Base-by-base conservation (phyloP, 2,329 filamentous ascomycete genomes). In the Aspergillus clavatus region DNA sequence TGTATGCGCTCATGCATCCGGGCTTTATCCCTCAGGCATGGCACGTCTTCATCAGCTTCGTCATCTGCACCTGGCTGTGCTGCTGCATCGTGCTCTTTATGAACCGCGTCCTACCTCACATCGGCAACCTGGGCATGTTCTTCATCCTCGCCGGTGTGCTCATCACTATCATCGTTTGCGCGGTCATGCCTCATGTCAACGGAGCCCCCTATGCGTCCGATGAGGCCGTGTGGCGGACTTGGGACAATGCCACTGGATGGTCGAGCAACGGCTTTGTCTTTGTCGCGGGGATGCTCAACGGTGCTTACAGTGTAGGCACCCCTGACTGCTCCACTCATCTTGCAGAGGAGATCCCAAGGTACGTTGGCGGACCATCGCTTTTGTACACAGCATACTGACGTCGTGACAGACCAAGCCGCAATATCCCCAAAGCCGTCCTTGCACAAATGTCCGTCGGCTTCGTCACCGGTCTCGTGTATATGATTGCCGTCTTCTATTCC, bases 241-340 rank as follows among this genome's bases (percentile, higher is more conserved):
- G 80, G 79, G 41, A 78, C 64, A 78, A 68, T 54, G 54, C 68
- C 39, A 70, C 70, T 38, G 55, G 69, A 19, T 68, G 66, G 46
- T 50, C 57, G 1, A 75, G 69, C 42, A 70, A 79, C 36, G 80
- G 80, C 12, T 77, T 85, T n/a, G 80, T 81, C 2, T 85, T 86
- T 51, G 67, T 84, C 21, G 69, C 78, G 0, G 82, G 82, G 14
- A 82, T 85, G 61, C 70, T 86, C 19, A 87, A 87, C 55, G 84
- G 82, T 8, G 83, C 83, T 3, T 87, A 80, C 59, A 78, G 79
- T 36, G 78, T 87, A 8, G 84, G 83, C 5, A 79, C 80, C 1
- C 79, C 82, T 0, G 84, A 87, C 57, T 79, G 80, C 38, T 78
- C 81, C 1, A 79, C 78, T 1, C 83, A 86, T 58, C 61, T 85